These are phyloP conservation scores for Dioszegia aurantiaca DNA, from an alignment of 768 basidiomycete genomes.

Conservation along the genomic window DNA sequence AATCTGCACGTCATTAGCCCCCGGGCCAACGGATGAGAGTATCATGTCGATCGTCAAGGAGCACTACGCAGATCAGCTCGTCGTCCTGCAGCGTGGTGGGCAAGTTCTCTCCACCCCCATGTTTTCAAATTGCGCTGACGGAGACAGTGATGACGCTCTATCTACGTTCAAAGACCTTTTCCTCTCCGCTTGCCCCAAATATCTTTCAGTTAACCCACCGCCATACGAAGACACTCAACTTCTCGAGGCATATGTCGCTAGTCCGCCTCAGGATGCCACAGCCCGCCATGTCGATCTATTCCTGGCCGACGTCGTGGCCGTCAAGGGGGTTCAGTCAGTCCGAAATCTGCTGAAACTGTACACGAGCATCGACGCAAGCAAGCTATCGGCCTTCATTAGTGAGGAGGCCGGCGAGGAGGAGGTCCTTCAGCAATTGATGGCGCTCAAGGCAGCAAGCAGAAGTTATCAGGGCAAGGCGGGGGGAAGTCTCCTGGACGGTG, in stretches of 20 bases:
- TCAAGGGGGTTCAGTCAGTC: constrained; percentile 75
- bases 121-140: too few species aligned
- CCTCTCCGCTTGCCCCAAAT: constrained; percentile 91
- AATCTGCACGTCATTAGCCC: constrained; percentile 87
- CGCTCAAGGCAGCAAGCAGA: constrained; percentile 82
- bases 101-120: constrained; percentile 53
- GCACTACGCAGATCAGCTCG: constrained; percentile 83
- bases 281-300: constrained; percentile 81
- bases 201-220: constrained; percentile 90
- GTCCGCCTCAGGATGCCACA: constrained; percentile 65
- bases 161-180: constrained; percentile 88
- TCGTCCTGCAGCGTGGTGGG: constrained; percentile 76
- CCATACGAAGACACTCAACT: constrained; percentile 78
- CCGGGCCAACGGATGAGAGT: constrained; percentile 88
- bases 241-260: constrained; percentile 57
- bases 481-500: constrained; percentile 67
- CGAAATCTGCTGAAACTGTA: constrained; percentile 92
- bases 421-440: constrained; percentile 94
- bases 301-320: constrained; percentile 73
- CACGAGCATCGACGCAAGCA: constrained; percentile 84
- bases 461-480: constrained; percentile 57
- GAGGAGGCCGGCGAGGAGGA: constrained; percentile 71
- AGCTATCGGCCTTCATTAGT: constrained; percentile 87
- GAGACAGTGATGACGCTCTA: constrained; percentile 60
- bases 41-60: constrained; percentile 91